Conservation (phyloP, 2,329 filamentous ascomycete genomes). For the Sporothrix mexicana region DNA sequence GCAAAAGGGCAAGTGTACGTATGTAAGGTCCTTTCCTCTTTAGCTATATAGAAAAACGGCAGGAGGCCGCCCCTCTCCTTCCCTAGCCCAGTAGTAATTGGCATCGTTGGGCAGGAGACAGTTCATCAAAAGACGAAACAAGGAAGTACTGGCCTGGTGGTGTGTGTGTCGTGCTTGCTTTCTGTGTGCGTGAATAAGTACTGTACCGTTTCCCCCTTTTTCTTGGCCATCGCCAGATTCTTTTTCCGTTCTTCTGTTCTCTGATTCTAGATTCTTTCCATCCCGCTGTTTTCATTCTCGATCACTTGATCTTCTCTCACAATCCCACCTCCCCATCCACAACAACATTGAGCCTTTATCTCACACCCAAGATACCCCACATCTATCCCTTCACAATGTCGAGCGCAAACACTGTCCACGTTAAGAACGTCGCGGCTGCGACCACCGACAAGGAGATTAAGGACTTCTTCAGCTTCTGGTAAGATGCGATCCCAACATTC, state of each 20-base stretch:
- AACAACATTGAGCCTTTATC: not conserved
- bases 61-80: conserved; percentile 4
- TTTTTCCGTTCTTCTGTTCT: not conserved
- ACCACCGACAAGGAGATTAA: conserved; percentile 90
- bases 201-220: not conserved
- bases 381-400: conserved; percentile 35
- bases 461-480: conserved; percentile 98
- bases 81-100: not conserved
- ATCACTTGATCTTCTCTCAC: not conserved
- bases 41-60: not conserved
- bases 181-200: conserved; percentile 29
- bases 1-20: not conserved
- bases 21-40: conserved; percentile 15
- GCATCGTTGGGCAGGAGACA: conserved; percentile 27
- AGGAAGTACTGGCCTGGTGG: conserved; percentile 1
- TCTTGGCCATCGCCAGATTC: conserved; percentile 1
- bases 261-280: not conserved
- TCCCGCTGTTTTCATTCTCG: not conserved
- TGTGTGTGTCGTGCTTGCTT: conserved; percentile 12
- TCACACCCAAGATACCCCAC: not conserved
- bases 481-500: conserved; percentile 44
- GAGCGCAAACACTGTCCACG: conserved; percentile 54
- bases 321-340: not conserved
- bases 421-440: conserved; percentile 82
- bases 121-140: conserved; percentile 25